Evolutionary conservation across 306 rosid genomes (phyloP).

Genomic region (Vigna radiata): DNA sequence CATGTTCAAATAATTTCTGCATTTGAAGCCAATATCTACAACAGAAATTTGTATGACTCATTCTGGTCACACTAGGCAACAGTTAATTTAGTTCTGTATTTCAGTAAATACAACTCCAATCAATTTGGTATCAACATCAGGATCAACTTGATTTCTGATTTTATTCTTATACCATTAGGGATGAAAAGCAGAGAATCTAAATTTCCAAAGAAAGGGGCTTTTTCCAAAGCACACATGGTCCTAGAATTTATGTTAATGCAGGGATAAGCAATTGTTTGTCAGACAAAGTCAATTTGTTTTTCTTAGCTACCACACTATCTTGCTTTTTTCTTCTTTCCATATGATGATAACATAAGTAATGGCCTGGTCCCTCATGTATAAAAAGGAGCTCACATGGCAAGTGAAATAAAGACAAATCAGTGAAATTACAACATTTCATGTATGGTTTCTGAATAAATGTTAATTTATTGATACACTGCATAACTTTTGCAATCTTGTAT

Average conservation of each 20-base stretch:
- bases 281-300: slow-evolving; percentile 37
- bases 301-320: slow-evolving; percentile 27
- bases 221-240: slow-evolving; percentile 39
- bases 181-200: slow-evolving; percentile 1
- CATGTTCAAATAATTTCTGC: slow-evolving; percentile 27
- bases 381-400: slow-evolving; percentile 22
- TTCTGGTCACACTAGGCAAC: neutral
- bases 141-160: neutral
- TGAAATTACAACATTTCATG: slow-evolving; percentile 16
- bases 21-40: slow-evolving; percentile 10
- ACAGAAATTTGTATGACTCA: neutral
- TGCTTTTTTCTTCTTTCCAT: neutral
- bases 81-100: neutral
- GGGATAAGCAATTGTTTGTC: slow-evolving; percentile 17
- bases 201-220: slow-evolving; percentile 31
- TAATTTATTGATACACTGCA: slow-evolving; percentile 1
- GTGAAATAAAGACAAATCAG: slow-evolving; percentile 37
- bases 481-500: slow-evolving; percentile 1
- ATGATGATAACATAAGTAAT: neutral
- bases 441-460: neutral
- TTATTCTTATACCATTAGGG: neutral
- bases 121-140: neutral
- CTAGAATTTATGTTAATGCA: slow-evolving; percentile 32
- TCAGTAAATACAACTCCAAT: neutral
- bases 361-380: slow-evolving; percentile 29